These are phyloP conservation scores for Monilinia fructigena DNA, from an alignment of 2,329 filamentous ascomycete genomes.

Conservation along the genomic window DNA sequence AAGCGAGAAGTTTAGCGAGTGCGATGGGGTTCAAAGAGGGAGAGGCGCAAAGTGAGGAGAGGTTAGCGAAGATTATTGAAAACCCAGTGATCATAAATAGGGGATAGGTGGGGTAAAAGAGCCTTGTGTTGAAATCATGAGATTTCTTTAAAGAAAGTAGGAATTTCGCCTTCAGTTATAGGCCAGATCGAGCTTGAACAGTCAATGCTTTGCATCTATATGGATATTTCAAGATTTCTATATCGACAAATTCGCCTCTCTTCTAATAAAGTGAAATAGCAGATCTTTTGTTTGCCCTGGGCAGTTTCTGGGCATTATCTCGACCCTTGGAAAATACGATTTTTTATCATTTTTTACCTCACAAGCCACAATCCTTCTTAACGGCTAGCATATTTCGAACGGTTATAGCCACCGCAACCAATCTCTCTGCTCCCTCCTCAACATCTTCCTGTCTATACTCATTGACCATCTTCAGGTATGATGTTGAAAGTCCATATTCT, in stretches of 20 bases:
- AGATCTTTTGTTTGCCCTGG: not conserved
- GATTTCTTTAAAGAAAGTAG: not conserved
- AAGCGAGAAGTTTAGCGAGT: slow-evolving; percentile 63
- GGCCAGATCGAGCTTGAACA: not conserved
- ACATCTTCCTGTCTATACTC: no score
- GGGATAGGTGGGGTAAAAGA: not conserved
- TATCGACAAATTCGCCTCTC: slow-evolving; percentile 5
- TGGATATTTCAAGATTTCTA: not conserved
- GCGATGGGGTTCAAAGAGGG: slow-evolving; percentile 54
- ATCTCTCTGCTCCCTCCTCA: no score
- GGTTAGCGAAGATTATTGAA: slow-evolving; percentile 42
- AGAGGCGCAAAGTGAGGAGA: slow-evolving; percentile 52
- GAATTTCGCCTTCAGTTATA: not conserved
- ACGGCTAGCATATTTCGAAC: no score
- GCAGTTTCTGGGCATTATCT: not conserved
- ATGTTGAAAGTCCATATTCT: no score
- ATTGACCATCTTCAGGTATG: no score
- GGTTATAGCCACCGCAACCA: no score
- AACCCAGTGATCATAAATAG: slow-evolving; percentile 1
- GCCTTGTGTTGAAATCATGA: not conserved
- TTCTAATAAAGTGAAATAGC: not conserved
- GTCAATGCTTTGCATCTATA: not conserved
- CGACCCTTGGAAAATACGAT: no score
- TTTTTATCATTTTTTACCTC: not conserved
- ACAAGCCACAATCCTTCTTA: no score